Evolutionary conservation across 768 basidiomycete genomes (phyloP), one percentile per base, ranked within the genome.

Genomic region (Boletus reticuloceps): DNA sequence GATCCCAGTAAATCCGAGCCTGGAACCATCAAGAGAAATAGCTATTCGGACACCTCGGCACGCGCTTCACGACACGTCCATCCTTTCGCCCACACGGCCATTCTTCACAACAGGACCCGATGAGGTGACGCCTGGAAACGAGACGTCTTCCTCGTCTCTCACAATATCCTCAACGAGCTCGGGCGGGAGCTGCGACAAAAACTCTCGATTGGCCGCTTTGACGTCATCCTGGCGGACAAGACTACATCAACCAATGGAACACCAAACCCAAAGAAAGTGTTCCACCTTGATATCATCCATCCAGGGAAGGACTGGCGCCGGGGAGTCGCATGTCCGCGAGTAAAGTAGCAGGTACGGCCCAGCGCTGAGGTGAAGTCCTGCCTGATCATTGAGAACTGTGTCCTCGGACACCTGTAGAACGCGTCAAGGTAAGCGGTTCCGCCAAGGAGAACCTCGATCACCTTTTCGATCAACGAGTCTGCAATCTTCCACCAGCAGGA

Each of bases 321-420:
- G 60, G 12, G 60, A 66, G 2, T 62, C 61, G 4, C 29, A 40
- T 3, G 65, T 69, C 16, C 72, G 75, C 34, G 78, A 79, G 69
- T 92, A 93, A 36, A 93, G 68, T n/a, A 93, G 72, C 62, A 92
- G 69, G 68, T 87, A 91, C 1, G 91, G 89, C 1, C 91, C 91
- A 19, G 88, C 88, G 16, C 82, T 79, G 6, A 91, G 78, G 63
- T 91, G 89, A 32, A 91, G 70, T 0, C 91, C 91, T 5, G 82
- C 76, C 5, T 83, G 71, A 56, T 93, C 91, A 5, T 79, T 81
- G 16, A 91, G 70, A 11, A 89, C 88, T 0, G 73, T 73, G 36
- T 86, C 84, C 65, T 91, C 90, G 0, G 86, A 65, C 1, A 89
- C 89, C 89, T 92, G 50, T 4, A 10, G 17, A 20, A 27, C 31